Evolutionary conservation across 495 filamentous ascomycete genomes (phyloP), one percentile per base, ranked within the genome.

Genomic region (Tirmania nivea): DNA sequence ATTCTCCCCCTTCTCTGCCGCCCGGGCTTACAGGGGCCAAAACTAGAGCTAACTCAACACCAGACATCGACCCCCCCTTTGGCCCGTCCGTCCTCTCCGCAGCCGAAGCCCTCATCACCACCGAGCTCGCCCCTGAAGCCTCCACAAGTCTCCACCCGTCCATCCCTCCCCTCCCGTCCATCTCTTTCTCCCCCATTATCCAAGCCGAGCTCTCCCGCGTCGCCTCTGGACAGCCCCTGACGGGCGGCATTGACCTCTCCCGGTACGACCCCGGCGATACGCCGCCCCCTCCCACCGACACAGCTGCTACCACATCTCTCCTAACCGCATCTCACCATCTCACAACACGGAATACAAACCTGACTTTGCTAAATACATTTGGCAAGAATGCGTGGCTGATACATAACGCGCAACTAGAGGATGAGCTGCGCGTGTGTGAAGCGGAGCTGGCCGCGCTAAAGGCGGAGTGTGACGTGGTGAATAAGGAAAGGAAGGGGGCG

Each of bases 361-460:
- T 94, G 19, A 69, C 73, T 5, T 72, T 90, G 10, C 76, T 95
- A 10, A 84, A 88, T 59, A 72, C 73, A 55, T 78, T 78, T 68
- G 88, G 87, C 61, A 86, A 83, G 70, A 94, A 92, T 68, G 81
- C 83, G 11, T 95, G 89, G 88, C 69, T 96, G 53, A 72, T 93
- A 10, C 79, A 78, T 8, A 96, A 96, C 67, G 73, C 75, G 55
- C 77, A 86, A 54, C 57, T 86, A 25, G 87, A 94, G 65, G 76
- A 75, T 45, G 73, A 85, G 31, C 69, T 95, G 51, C 71, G 74
- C 14, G 67, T 61, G 3, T 57, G 92, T n/a, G 89, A 95, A 72
- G 73, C 71, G 56, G 86, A 94, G 57, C 69, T 97, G 58, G 80
- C 75, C 16, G 75, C 12, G 39, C 9, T 70, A 21, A 79, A 78